Evolutionary conservation across 352 stramenopile genomes (phyloP).

Genomic region (Blastocystis hominis): DNA sequence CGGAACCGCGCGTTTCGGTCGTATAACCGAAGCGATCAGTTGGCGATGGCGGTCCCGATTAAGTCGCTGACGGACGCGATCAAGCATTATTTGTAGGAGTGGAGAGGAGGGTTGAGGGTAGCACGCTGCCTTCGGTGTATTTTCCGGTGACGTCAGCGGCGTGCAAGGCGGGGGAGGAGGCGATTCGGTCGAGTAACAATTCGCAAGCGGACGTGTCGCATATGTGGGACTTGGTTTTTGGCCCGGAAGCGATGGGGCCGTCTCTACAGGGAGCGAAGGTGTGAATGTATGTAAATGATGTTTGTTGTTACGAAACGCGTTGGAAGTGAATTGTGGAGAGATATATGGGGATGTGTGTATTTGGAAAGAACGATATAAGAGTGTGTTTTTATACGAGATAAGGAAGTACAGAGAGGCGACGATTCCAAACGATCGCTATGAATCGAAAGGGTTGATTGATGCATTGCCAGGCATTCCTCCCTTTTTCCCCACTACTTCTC

Average conservation of each 20-base stretch:
- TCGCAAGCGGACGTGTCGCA: neutral
- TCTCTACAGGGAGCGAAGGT: neutral
- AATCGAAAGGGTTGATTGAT: no score
- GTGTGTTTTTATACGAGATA: no score
- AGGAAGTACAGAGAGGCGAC: no score
- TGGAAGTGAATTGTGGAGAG: no score
- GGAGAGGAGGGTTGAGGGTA: neutral
- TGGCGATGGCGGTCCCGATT: neutral
- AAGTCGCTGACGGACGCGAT: neutral
- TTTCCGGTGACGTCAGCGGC: neutral
- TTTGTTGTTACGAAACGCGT: no score
- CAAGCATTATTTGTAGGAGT: conserved; percentile 18
- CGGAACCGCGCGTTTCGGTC: neutral
- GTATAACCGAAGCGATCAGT: neutral
- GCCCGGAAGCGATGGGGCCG: neutral
- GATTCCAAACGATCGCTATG: no score
- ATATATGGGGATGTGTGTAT: no score
- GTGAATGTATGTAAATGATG: neutral
- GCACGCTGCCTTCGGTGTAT: conserved; percentile 5
- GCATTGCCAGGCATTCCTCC: no score
- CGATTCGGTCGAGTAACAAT: neutral
- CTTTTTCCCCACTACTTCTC: no score
- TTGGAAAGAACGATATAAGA: no score
- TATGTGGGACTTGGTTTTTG: neutral
- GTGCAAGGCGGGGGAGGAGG: neutral